Conservation (phyloP, 257 asterid genomes). For the Craterostigma plantagineum region DNA sequence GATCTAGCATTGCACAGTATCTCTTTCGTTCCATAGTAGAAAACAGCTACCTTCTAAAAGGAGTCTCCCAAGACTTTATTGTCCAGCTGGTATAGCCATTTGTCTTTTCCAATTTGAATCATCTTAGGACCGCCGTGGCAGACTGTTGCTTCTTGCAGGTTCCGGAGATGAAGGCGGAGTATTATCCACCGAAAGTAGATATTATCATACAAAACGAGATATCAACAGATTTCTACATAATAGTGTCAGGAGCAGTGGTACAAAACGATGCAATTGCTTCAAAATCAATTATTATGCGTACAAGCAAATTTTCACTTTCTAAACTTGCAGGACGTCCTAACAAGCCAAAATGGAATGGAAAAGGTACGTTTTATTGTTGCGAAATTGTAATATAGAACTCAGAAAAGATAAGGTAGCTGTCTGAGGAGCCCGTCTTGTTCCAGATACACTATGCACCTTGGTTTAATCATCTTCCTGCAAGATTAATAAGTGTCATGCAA, state of each 20-base stretch:
- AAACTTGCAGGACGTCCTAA: conserved; percentile 59
- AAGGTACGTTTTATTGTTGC: conserved; percentile 30
- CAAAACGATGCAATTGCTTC: conserved; percentile 4
- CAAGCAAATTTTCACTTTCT: conserved; percentile 13
- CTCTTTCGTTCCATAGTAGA: conserved; percentile 55
- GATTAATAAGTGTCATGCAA: no score
- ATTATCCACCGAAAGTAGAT: conserved; percentile 85
- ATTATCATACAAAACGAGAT: conserved; percentile 74
- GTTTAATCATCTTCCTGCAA: no score
- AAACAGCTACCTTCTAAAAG: conserved; percentile 62
- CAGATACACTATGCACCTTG: no score
- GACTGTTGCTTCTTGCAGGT: conserved; percentile 26
- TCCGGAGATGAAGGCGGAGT: conserved; percentile 88
- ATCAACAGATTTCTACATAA: conserved; percentile 79
- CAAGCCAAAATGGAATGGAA: conserved; percentile 43
- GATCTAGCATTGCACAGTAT: conserved; percentile 77
- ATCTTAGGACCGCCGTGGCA: neutral
- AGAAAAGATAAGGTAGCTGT: no score
- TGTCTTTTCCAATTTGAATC: conserved; percentile 9
- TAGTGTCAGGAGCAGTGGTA: conserved; percentile 94
- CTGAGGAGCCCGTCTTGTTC: no score
- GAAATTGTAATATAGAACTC: no score
- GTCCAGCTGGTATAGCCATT: conserved; percentile 54
- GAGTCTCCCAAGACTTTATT: conserved; percentile 55
- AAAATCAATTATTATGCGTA: conserved; percentile 1